Percentiles rank a stretch among this genome's conserved stretches.
These are phyloP conservation scores for Thymus mandschuricus DNA, from an alignment of 257 asterid genomes.

Conservation along the genomic window DNA sequence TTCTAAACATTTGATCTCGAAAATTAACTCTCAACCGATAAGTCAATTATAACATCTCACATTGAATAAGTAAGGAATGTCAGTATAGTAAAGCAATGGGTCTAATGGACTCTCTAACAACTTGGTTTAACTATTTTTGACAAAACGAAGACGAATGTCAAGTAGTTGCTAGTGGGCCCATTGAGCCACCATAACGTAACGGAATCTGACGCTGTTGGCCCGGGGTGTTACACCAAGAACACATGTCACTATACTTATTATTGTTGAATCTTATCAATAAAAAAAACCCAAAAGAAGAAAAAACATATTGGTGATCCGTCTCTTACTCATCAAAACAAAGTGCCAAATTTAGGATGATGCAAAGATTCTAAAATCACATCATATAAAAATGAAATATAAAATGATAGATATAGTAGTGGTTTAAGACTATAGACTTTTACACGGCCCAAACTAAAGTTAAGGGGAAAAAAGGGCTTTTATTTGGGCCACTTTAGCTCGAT, in stretches of 20 bases:
- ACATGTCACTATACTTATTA: not conserved
- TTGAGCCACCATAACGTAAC: too few species aligned
- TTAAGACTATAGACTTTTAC: not conserved
- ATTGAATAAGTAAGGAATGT: too few species aligned
- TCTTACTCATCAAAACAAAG: not conserved
- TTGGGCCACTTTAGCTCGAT: slow-evolving; percentile 5
- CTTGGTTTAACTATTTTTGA: too few species aligned
- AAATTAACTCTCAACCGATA: too few species aligned
- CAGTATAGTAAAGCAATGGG: too few species aligned
- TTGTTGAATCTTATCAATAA: not conserved
- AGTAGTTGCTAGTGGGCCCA: too few species aligned
- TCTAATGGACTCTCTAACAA: too few species aligned
- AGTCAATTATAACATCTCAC: too few species aligned
- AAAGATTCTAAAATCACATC: not conserved
- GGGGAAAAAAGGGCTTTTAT: not conserved
- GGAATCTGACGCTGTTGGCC: too few species aligned
- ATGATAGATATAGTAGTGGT: too few species aligned
- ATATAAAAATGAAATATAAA: not conserved
- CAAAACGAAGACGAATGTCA: too few species aligned
- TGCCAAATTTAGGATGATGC: not conserved
- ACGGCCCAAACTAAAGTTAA: not conserved
- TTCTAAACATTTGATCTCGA: too few species aligned
- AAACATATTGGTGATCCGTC: not conserved
- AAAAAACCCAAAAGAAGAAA: not conserved
- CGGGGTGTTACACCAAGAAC: not conserved